These are phyloP conservation scores for Fraxinus platypoda DNA, from an alignment of 305 asterid genomes.

Conservation along the genomic window DNA sequence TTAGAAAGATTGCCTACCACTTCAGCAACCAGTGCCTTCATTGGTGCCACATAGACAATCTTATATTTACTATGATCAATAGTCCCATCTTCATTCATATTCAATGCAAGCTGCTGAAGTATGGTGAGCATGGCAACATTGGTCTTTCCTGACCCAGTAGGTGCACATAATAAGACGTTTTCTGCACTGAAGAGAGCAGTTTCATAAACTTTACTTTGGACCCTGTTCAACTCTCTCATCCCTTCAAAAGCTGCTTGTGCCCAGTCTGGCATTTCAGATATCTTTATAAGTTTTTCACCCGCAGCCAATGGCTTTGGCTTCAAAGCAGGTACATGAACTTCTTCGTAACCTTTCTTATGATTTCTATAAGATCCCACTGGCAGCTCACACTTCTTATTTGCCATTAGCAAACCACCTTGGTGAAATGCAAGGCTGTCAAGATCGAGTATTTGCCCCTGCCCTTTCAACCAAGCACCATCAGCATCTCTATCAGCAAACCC, in stretches of 20 bases:
- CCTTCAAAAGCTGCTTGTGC: constrained; percentile 93
- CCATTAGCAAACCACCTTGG: constrained; percentile 82
- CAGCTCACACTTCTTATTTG: constrained; percentile 77
- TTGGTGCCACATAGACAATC: constrained; percentile 94
- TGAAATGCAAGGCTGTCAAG: constrained; percentile 72
- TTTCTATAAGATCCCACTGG: constrained; percentile 64
- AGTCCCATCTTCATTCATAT: constrained; percentile 74
- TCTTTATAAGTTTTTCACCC: constrained; percentile 59
- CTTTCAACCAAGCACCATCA: constrained; percentile 81
- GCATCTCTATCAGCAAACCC: constrained; percentile 63
- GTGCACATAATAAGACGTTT: constrained; percentile 86
- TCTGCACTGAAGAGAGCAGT: constrained; percentile 77
- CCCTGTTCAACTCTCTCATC: constrained; percentile 79
- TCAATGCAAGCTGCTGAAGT: constrained; percentile 76
- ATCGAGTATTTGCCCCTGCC: constrained; percentile 79
- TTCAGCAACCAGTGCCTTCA: constrained; percentile 96
- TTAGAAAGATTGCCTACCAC: constrained; percentile 85
- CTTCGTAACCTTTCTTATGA: constrained; percentile 78
- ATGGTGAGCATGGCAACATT: constrained; percentile 97
- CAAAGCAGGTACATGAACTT: constrained; percentile 89
- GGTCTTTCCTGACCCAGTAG: constrained; percentile 97
- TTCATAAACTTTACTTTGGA: constrained; percentile 87
- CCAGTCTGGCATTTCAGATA: constrained; percentile 84
- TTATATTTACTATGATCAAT: constrained; percentile 66
- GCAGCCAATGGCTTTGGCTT: constrained; percentile 69